These are phyloP conservation scores for Sclerotinia minor DNA, from an alignment of 2,329 filamentous ascomycete genomes.

Conservation along the genomic window DNA sequence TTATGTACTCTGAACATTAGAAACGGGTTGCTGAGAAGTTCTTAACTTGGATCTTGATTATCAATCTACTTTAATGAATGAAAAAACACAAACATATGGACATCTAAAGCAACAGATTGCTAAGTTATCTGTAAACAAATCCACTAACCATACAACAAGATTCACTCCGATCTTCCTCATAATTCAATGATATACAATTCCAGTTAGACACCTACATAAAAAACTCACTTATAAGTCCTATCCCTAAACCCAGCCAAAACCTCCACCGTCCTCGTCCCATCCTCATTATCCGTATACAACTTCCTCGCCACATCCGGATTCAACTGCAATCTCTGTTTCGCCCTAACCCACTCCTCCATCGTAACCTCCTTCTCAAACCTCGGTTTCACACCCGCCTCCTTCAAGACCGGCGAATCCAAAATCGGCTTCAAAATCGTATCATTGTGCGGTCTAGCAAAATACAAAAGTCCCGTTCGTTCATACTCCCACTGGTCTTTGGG, in stretches of 20 bases:
- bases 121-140: not conserved
- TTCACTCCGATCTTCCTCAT: not conserved
- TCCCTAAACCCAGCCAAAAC: slow-evolving; percentile 43
- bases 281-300: slow-evolving; percentile 41
- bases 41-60: not conserved
- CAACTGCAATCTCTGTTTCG: slow-evolving; percentile 44
- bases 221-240: slow-evolving; percentile 39
- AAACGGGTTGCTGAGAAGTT: not conserved
- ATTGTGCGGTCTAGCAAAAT: slow-evolving; percentile 46
- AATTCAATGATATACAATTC: not conserved
- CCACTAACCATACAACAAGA: rapidly evolving
- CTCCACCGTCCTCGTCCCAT: slow-evolving; percentile 43
- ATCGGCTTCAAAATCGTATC: slow-evolving; percentile 39
- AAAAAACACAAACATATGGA: rapidly evolving
- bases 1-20: not conserved
- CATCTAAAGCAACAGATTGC: rapidly evolving
- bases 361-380: slow-evolving; percentile 47
- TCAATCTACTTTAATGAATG: not conserved
- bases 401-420: slow-evolving; percentile 39
- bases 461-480: slow-evolving; percentile 48
- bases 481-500: slow-evolving; percentile 44
- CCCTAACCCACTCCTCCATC: slow-evolving; percentile 49
- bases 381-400: slow-evolving; percentile 37
- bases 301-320: slow-evolving; percentile 42
- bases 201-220: not conserved